Percentiles rank a stretch among this genome's conserved stretches.
These are phyloP conservation scores for Leccinum subspadiceum DNA, from an alignment of 1,284 basidiomycete genomes.

Conservation along the genomic window DNA sequence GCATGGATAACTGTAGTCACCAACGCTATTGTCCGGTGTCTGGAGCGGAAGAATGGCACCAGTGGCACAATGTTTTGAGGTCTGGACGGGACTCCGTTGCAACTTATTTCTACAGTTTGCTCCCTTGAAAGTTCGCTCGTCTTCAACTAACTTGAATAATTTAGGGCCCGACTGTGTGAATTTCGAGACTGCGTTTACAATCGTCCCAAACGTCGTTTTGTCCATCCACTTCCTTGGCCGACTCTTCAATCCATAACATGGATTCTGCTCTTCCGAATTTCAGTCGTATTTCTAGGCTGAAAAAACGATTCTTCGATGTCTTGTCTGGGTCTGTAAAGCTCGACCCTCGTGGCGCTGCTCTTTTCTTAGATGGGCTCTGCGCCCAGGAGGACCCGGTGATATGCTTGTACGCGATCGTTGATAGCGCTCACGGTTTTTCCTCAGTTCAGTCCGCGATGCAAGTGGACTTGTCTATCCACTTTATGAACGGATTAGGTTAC, in stretches of 20 bases:
- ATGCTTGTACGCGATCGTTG: constrained; percentile 14
- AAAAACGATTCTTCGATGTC: constrained; percentile 14
- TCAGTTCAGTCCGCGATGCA: constrained; percentile 17
- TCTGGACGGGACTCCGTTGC: too few relatives aligned
- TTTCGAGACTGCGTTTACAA: neutral
- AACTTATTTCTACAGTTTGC: too few relatives aligned
- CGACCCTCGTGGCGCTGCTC: constrained; percentile 25
- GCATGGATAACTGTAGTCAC: too few relatives aligned
- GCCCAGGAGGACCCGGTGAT: constrained; percentile 12
- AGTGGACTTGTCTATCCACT: constrained; percentile 29
- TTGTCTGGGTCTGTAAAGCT: constrained; percentile 11
- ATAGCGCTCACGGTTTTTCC: constrained; percentile 14
- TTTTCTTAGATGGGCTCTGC: constrained; percentile 6
- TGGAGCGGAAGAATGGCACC: too few relatives aligned
- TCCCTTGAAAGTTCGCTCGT: too few relatives aligned
- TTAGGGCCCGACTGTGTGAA: neutral
- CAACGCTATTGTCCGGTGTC: too few relatives aligned
- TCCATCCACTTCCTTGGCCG: too few relatives aligned
- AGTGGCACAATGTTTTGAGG: too few relatives aligned
- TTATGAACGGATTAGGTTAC: constrained; percentile 45
- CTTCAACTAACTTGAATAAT: too few relatives aligned
- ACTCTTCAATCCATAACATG: neutral
- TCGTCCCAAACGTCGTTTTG: too few relatives aligned
- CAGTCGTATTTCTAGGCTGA: neutral
- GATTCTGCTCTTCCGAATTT: neutral